Evolutionary conservation across 805 yeast species (phyloP).

Genomic region (Candida patagonica): DNA sequence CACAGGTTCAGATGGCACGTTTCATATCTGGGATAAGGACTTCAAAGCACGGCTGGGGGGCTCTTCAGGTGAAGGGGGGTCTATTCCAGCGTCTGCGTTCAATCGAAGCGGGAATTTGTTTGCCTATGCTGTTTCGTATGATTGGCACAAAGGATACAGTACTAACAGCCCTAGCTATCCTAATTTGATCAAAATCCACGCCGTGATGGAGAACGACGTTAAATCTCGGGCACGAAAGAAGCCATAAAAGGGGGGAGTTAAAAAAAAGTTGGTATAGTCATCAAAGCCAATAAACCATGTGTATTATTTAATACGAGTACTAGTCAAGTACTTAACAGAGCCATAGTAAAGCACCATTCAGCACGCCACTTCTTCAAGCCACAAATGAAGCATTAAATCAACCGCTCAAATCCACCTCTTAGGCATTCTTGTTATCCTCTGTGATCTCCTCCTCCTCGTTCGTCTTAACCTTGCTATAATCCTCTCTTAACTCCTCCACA

Average conservation of each 20-base stretch:
- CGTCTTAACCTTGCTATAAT: too few relatives aligned
- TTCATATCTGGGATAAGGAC: conserved; percentile 94
- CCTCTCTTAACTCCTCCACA: too few relatives aligned
- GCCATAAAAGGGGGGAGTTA: not conserved
- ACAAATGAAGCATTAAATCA: too few relatives aligned
- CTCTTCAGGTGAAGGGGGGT: conserved; percentile 45
- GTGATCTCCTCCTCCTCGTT: too few relatives aligned
- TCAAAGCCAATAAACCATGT: too few relatives aligned
- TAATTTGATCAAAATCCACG: conserved; percentile 69
- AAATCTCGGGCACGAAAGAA: conserved; percentile 29
- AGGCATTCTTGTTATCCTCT: too few relatives aligned
- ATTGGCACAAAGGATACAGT: conserved; percentile 81
- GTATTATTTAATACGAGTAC: too few relatives aligned
- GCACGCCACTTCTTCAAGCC: too few relatives aligned
- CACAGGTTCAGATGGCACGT: conserved; percentile 90
- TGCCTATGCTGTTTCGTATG: conserved; percentile 89
- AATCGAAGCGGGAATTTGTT: conserved; percentile 74
- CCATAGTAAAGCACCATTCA: too few relatives aligned
- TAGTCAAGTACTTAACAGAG: too few relatives aligned
- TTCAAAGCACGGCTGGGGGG: conserved; percentile 79
- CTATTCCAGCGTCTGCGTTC: conserved; percentile 72
- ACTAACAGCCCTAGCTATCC: conserved; percentile 70
- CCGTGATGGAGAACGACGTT: conserved; percentile 77
- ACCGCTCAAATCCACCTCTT: too few relatives aligned
- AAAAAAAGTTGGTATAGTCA: too few relatives aligned